Evolutionary conservation across 495 filamentous ascomycete species (phyloP).

Genomic region (Aspergillus biplanus): DNA sequence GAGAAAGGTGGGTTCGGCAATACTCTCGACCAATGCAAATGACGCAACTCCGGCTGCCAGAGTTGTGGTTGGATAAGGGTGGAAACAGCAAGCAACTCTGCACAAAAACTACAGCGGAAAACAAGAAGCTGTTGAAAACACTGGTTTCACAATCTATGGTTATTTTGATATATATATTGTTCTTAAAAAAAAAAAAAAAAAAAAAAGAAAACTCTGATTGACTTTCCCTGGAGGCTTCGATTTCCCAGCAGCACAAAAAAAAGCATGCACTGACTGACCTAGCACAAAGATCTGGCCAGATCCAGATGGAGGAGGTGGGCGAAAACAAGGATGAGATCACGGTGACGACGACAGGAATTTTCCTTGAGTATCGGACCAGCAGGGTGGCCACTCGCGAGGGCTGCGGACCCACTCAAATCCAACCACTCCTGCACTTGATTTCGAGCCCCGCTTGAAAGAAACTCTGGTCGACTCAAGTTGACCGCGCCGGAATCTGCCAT

Average conservation of each 20-base stretch:
- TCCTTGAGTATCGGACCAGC: constrained; percentile 26
- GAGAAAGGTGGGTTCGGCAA: constrained; percentile 31
- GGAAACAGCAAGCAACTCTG: constrained; percentile 12
- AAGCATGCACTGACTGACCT: not conserved
- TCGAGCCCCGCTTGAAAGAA: constrained; percentile 14
- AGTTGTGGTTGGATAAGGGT: constrained; percentile 1
- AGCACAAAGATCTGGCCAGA: constrained; percentile 16
- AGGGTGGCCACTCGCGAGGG: constrained; percentile 31
- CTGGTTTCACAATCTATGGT: not conserved
- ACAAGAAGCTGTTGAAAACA: not conserved
- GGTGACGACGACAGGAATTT: constrained; percentile 48
- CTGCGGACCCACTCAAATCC: constrained; percentile 17
- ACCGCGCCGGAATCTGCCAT: constrained; percentile 16
- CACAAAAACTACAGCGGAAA: not conserved
- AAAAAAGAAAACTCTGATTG: not conserved
- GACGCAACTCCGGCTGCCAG: constrained; percentile 14
- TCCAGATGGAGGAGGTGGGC: constrained; percentile 9
- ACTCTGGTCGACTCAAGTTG: not conserved
- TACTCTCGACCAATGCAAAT: constrained; percentile 29
- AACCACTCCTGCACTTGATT: constrained; percentile 34
- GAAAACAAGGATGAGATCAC: constrained; percentile 34
- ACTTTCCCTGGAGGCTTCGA: not conserved
- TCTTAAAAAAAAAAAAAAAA: not conserved
- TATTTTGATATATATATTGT: not conserved
- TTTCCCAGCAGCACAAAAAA: not conserved